Percentiles rank a stretch among this genome's conserved stretches.
Evolutionary conservation across 306 rosid species (phyloP).

Genomic region (Delonix regia): DNA sequence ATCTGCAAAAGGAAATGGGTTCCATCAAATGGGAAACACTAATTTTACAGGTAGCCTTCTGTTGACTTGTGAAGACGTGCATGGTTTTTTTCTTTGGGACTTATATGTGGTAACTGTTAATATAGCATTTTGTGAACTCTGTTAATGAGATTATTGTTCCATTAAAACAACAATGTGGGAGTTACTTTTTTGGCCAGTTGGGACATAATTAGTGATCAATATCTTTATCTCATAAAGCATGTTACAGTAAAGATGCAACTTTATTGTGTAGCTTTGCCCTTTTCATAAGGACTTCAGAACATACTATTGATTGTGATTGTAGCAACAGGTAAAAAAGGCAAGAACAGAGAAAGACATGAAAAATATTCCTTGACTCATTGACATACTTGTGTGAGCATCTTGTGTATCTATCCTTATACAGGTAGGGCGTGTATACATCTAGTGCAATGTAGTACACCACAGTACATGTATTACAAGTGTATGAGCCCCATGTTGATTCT

Average conservation of each 20-base stretch:
- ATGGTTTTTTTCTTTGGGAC: too few species aligned
- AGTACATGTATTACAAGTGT: background rate
- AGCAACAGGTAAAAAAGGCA: too few species aligned
- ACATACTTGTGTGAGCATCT: background rate
- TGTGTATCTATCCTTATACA: background rate
- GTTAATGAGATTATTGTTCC: background rate
- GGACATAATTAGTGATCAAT: background rate
- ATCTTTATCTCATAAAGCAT: background rate
- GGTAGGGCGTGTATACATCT: background rate
- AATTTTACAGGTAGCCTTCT: conserved; percentile 63
- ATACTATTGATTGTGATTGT: background rate
- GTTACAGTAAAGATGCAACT: background rate
- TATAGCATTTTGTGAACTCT: too few species aligned
- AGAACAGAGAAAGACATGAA: background rate
- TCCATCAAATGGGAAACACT: conserved; percentile 77
- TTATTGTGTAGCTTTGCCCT: background rate
- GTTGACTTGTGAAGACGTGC: background rate
- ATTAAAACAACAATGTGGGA: background rate
- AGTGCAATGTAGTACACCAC: background rate
- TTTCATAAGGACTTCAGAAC: background rate
- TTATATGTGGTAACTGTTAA: too few species aligned
- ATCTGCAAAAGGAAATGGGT: conserved; percentile 58
- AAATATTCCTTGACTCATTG: background rate
- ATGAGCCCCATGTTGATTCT: background rate
- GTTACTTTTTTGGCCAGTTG: background rate